Percentiles rank a stretch among this genome's conserved stretches.
Conservation (phyloP, 2,329 filamentous ascomycete genomes). For the Myriosclerotinia scirpicola region DNA sequence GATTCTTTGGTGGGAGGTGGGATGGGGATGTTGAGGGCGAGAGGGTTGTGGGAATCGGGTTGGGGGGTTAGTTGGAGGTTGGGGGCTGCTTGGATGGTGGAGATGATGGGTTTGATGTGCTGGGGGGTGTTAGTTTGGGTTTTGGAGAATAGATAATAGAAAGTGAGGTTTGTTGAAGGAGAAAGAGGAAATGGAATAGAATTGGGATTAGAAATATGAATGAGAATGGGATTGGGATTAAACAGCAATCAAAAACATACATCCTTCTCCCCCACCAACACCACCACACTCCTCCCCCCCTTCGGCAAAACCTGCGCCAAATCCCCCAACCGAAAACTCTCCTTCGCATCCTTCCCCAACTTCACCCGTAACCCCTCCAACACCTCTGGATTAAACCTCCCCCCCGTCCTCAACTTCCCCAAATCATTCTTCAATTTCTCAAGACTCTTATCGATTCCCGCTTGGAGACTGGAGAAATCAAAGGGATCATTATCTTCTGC, state of each 20-base stretch:
- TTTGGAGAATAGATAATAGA: not conserved
- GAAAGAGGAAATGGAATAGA: not conserved
- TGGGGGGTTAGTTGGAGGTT: constrained; percentile 51
- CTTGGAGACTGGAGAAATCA: constrained; percentile 59
- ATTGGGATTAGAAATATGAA: not conserved
- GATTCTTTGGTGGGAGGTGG: constrained; percentile 58
- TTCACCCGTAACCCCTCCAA: constrained; percentile 62
- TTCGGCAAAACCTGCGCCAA: constrained; percentile 67
- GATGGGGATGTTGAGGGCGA: constrained; percentile 55
- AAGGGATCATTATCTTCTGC: constrained; percentile 51
- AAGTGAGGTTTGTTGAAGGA: too few species aligned
- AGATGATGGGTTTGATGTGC: constrained; percentile 55
- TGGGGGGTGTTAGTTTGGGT: constrained; percentile 32
- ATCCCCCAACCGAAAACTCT: constrained; percentile 57
- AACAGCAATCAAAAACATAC: constrained; percentile 45
- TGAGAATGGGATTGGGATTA: not conserved
- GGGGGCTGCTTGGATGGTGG: constrained; percentile 52
- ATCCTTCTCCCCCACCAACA: constrained; percentile 64
- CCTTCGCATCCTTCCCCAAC: constrained; percentile 52
- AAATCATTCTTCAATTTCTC: constrained; percentile 60
- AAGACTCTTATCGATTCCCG: constrained; percentile 54
- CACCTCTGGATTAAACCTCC: constrained; percentile 60
- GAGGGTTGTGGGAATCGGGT: constrained; percentile 49
- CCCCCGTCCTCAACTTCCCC: constrained; percentile 60
- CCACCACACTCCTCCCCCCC: constrained; percentile 57